These are phyloP conservation scores for Verticillium dahliae DNA, from an alignment of 2,329 filamentous ascomycete species.

Conservation along the genomic window DNA sequence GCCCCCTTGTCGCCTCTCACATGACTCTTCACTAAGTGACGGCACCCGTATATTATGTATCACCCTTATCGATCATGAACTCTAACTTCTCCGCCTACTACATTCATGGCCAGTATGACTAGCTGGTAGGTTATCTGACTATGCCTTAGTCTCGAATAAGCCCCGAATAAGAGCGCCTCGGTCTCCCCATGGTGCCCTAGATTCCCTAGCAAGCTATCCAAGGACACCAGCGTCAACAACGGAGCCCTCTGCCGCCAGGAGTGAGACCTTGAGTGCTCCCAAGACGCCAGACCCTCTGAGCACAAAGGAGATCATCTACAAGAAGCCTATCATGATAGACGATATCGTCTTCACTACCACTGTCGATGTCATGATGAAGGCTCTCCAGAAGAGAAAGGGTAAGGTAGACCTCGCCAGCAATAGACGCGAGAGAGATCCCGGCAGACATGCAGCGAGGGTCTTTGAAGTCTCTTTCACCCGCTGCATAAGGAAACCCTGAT, in stretches of 20 bases:
- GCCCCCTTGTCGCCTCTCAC: neutral
- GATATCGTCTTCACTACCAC: slow-evolving; percentile 66
- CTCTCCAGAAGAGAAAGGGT: slow-evolving; percentile 65
- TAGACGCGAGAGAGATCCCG: neutral
- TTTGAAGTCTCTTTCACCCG: too few species aligned
- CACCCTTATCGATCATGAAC: neutral
- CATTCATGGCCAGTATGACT: neutral
- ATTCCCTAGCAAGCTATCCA: neutral
- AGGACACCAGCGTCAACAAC: neutral
- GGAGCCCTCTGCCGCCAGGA: neutral
- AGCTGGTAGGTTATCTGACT: neutral
- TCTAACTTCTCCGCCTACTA: neutral
- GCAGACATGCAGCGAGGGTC: too few species aligned
- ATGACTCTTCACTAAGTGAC: neutral
- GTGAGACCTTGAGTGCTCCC: too few species aligned
- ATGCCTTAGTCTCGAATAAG: neutral
- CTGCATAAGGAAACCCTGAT: too few species aligned
- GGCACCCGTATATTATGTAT: neutral
- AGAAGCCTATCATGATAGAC: slow-evolving; percentile 37
- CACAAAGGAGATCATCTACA: slow-evolving; percentile 33
- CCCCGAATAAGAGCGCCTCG: neutral
- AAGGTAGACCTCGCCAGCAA: slow-evolving; percentile 21
- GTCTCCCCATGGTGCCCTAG: neutral
- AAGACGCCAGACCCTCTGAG: slow-evolving; percentile 9
- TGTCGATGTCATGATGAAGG: slow-evolving; percentile 82